Evolutionary conservation across 23 red algal genomes (phyloP), one percentile per base, ranked within the genome.

Genomic region (Rhodosorus marinus): DNA sequence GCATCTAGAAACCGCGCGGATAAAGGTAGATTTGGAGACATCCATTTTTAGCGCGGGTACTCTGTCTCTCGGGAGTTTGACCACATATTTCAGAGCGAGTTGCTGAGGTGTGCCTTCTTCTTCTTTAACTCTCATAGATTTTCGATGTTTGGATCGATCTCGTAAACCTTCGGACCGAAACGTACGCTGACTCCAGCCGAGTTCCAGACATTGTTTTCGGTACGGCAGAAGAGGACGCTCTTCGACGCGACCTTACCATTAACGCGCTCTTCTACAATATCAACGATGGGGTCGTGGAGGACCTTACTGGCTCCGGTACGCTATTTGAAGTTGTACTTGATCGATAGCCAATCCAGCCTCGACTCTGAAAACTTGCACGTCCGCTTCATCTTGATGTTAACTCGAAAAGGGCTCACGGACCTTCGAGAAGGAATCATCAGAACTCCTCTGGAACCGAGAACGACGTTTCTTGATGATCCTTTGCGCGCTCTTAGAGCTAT

Each of bases 211-310:
- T 94, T 21, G 33, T 24, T 20, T 73, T 84, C 2, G 87, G 87
- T 23, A 84, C 87, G 0, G 71, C 87, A 24, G 24, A 50, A 25
- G 77, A 94, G 64, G 87, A 94, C 52, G 76, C 87, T 23, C 45
- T 78, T 52, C 64, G 87, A 9, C 69, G 87, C 8, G 87, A 94
- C 55, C 64, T 94, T 25, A 94, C 87, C 9, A 94, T 94, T 31
- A 94, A 94, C 43, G 72, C 87, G 2, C 76, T 94, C 29, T 94
- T 94, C 55, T 94, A 94, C 80, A 94, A 94, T 66, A 66, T 94
- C 22, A 72, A 83, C 36, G 81, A 40, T 15, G 64, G 54, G 5
- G 27, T 51, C 8, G 52, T 94, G 19, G 87, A 94, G 29, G 87
- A 94, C 51, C 84, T 58, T 50, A 94, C 75, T 27, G 40, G 65